Conservation (phyloP, 2,329 filamentous ascomycete species). For the Fusarium sp. region DNA sequence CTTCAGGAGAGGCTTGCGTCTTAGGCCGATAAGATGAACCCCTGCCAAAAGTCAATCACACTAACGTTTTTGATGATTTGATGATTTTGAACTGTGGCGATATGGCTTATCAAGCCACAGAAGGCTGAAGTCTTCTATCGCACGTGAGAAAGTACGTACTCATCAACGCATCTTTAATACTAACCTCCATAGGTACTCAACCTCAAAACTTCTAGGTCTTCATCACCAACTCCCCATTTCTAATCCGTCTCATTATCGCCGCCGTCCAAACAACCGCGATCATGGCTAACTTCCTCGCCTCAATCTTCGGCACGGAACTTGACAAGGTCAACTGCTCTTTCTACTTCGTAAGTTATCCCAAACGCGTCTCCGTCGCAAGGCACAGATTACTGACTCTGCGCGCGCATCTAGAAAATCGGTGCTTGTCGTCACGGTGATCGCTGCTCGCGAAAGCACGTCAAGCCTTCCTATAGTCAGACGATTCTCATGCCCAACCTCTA, state of each 20-base stretch:
- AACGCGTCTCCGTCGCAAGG: slow-evolving; percentile 29
- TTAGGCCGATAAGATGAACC: slow-evolving; percentile 6
- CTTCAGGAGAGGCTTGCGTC: slow-evolving; percentile 36
- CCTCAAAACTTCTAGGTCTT: slow-evolving; percentile 43
- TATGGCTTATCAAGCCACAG: slow-evolving; percentile 29
- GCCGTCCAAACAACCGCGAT: slow-evolving; percentile 38
- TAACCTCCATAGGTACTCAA: slow-evolving; percentile 11
- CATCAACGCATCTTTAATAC: slow-evolving; percentile 29
- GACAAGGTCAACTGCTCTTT: slow-evolving; percentile 99
- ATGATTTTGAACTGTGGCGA: slow-evolving; percentile 17
- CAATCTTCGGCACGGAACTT: slow-evolving; percentile 99
- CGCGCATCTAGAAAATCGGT: slow-evolving; percentile 86
- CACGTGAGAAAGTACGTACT: slow-evolving; percentile 50
- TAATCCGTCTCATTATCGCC: slow-evolving; percentile 1
- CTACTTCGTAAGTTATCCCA: slow-evolving; percentile 70
- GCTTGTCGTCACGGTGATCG: slow-evolving; percentile 98
- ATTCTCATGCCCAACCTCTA: slow-evolving; percentile 99
- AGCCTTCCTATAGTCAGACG: slow-evolving; percentile 97
- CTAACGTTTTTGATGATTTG: slow-evolving; percentile 7
- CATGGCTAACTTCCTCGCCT: slow-evolving; percentile 99
- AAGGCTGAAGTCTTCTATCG: background rate
- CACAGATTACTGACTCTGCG: slow-evolving; percentile 32
- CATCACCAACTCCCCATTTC: slow-evolving; percentile 32
- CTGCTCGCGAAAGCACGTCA: slow-evolving; percentile 98
- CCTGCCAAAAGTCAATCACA: slow-evolving; percentile 13